Evolutionary conservation across 108 stramenopile species (phyloP).

Genomic region (Cyclotella baltica): DNA sequence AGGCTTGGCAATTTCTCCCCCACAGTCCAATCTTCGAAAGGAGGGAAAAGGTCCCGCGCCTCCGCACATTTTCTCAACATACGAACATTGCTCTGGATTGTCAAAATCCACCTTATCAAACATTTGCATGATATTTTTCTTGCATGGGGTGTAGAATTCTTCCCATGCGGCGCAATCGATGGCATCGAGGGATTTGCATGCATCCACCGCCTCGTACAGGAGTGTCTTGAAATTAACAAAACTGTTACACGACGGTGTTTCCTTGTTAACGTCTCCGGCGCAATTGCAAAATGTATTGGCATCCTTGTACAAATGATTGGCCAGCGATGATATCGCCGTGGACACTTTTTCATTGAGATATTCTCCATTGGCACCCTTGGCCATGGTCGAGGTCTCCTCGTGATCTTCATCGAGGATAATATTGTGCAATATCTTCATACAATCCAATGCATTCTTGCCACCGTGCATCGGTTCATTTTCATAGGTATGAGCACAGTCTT

Average conservation of each 20-base stretch:
- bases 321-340: slow-evolving; percentile 72
- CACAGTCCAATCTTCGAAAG: slow-evolving; percentile 86
- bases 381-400: slow-evolving; percentile 1
- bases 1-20: slow-evolving; percentile 62
- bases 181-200: slow-evolving; percentile 85
- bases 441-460: slow-evolving; percentile 79
- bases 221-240: slow-evolving; percentile 88
- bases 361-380: slow-evolving; percentile 47
- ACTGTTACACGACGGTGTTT: slow-evolving; percentile 73
- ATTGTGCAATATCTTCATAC: slow-evolving; percentile 82
- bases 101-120: slow-evolving; percentile 69
- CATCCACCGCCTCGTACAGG: slow-evolving; percentile 88
- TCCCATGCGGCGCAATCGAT: slow-evolving; percentile 92
- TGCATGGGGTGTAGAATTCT: slow-evolving; percentile 83
- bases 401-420: slow-evolving; percentile 63
- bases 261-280: slow-evolving; percentile 57
- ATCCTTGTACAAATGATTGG: slow-evolving; percentile 69
- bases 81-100: slow-evolving; percentile 72
- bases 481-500: slow-evolving; percentile 83
- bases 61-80: slow-evolving; percentile 74
- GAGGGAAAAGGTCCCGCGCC: slow-evolving; percentile 82
- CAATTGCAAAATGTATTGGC: slow-evolving; percentile 87
- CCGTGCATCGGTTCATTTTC: slow-evolving; percentile 64
- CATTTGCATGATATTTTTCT: slow-evolving; percentile 64
- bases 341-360: slow-evolving; percentile 51